Evolutionary conservation across 2,329 filamentous ascomycete genomes (phyloP), one percentile per base, ranked within the genome.

Genomic region (Aspergillus jensenii): DNA sequence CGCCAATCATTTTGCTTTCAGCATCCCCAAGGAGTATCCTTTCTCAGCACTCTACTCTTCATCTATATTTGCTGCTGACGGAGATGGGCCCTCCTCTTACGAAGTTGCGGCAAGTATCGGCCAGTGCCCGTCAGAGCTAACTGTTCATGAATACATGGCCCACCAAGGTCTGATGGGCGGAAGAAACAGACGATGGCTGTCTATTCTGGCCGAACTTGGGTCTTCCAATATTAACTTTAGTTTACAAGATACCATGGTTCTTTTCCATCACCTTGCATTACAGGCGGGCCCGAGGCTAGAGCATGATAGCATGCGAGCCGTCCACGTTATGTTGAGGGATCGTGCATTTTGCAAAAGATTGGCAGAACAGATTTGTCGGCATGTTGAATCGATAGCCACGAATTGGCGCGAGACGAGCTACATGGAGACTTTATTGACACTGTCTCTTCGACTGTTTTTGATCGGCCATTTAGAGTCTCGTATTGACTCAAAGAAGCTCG

Each of bases 181-280:
- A 0, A 76, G 71, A 15, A 57, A 69, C 44, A 67, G 76, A 1
- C 74, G 82, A 6, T 84, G 83, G 81, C 67, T 74, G 1, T 73
- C 76, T 3, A 72, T 86, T 0, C 63, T 84, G 0, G 59, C 77
- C 0, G 82, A 86, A 59, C 65, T 86, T 3, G 81, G 77, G 0
- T 78, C 80, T 1, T 77, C 80, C 0, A 82, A 81, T 58, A 52
- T 91, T 3, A 88, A 89, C 60, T 84, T 90, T 59, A 84, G 82
- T 31, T 79, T 78, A 0, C 78, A 83, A 31, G 76, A 79, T 0
- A 83, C 82, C 0, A 76, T 77, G 31, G 58, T 73, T 0, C 62
- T 88, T 0, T 66, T 90, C 1, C 71, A 74, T 1, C 81, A 83
- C 8, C 71, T 90, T 1, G 74, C 79, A 0, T 60, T 82, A 0